Percentiles rank a stretch among this genome's conserved stretches.
phyloP scores from a whole-genome alignment of 176 grass and related monocot genomes.

The Triticum urartu region DNA sequence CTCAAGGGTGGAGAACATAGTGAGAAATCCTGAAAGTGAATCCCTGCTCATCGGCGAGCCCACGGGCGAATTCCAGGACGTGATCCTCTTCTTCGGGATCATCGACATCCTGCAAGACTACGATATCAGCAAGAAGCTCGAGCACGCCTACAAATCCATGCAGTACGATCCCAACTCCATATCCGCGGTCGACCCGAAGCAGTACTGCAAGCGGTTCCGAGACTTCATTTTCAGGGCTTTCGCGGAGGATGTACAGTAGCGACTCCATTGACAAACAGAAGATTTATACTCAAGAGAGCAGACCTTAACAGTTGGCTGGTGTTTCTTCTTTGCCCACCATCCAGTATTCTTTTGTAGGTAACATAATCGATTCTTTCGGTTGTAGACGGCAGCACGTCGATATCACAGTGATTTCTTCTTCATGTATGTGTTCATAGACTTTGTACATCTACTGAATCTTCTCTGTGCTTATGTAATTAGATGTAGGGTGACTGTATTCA shows the following conservation, averaged over 20 bases:
- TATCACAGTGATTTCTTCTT: background rate
- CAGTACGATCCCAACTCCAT: constrained; percentile 70
- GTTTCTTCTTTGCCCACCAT: background rate
- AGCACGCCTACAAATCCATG: constrained; percentile 89
- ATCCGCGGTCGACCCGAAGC: constrained; percentile 45
- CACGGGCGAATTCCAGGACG: constrained; percentile 66
- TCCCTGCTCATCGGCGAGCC: constrained; percentile 61
- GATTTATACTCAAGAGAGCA: background rate
- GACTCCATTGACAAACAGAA: background rate
- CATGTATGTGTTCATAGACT: constrained; percentile 17
- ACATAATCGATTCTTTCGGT: background rate
- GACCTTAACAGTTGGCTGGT: constrained; percentile 12
- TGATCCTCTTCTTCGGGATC: constrained; percentile 82
- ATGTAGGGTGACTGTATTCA: constrained; percentile 10
- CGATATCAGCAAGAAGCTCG: constrained; percentile 92
- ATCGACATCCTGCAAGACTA: constrained; percentile 96
- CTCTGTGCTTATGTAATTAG: constrained; percentile 7
- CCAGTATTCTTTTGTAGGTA: constrained; percentile 19
- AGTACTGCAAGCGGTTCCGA: constrained; percentile 80
- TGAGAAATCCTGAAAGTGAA: constrained; percentile 44
- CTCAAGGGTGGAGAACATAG: constrained; percentile 69
- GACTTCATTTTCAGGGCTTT: constrained; percentile 79
- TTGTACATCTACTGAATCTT: constrained; percentile 30
- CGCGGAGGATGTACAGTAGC: constrained; percentile 40
- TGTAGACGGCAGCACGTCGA: background rate